Percentiles rank a stretch among this genome's conserved stretches.
Evolutionary conservation across 2,329 filamentous ascomycete species (phyloP).

Genomic region (Colletotrichum cordylinicola): DNA sequence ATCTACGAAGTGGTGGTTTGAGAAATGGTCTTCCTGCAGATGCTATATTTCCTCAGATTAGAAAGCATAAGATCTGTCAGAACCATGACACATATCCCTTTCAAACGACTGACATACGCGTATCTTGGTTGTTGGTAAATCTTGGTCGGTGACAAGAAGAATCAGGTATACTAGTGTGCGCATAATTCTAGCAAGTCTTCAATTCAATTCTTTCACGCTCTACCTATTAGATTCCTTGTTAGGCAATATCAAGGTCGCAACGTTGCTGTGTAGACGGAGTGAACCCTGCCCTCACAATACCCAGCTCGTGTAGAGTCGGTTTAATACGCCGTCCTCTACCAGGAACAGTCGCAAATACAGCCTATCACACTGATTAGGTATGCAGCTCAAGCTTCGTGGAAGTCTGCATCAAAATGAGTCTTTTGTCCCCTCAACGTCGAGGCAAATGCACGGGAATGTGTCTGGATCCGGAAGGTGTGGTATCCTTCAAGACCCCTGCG

Average conservation of each 20-base stretch:
- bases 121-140: background rate
- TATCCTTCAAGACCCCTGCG: too few species aligned
- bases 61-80: background rate
- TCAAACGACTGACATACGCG: background rate
- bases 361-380: background rate
- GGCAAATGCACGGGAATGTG: background rate
- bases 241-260: background rate
- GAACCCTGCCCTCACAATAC: background rate
- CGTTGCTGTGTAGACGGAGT: background rate
- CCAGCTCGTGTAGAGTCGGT: background rate
- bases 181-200: background rate
- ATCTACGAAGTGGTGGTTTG: background rate
- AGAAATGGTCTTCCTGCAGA: background rate
- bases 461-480: background rate
- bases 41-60: background rate
- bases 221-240: rapidly evolving
- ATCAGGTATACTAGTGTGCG: background rate
- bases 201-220: background rate
- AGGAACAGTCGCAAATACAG: background rate
- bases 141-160: background rate
- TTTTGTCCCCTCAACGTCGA: background rate
- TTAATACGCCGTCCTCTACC: background rate
- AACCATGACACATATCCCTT: background rate
- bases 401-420: background rate
- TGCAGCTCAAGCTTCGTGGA: background rate